Evolutionary conservation across 495 filamentous ascomycete genomes (phyloP).

Genomic region (Xylaria cubensis): DNA sequence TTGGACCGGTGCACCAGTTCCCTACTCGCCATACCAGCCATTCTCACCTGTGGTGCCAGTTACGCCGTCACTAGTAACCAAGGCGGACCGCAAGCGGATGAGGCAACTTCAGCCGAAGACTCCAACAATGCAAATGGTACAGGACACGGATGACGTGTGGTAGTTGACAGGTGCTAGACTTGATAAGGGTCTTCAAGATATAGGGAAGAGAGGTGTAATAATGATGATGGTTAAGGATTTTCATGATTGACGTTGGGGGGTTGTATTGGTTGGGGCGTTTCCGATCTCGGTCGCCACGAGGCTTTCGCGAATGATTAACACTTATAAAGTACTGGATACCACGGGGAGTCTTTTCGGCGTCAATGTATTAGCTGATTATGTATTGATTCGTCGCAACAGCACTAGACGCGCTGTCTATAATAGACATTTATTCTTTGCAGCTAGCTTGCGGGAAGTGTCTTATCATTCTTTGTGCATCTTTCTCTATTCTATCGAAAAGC

Average conservation of each 20-base stretch:
- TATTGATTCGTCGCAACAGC: background rate
- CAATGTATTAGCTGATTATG: conserved; percentile 6
- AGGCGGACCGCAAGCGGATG: conserved; percentile 73
- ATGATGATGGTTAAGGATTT: conserved; percentile 12
- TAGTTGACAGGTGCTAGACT: conserved; percentile 39
- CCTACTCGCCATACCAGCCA: conserved; percentile 92
- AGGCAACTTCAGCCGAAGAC: conserved; percentile 64
- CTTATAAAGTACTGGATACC: conserved; percentile 16
- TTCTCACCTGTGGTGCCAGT: conserved; percentile 87
- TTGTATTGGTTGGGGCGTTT: background rate
- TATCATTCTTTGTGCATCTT: background rate
- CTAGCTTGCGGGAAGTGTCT: background rate
- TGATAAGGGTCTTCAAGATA: background rate
- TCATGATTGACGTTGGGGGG: conserved; percentile 7
- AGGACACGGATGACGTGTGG: conserved; percentile 61
- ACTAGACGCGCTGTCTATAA: conserved; percentile 20
- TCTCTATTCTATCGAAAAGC: background rate
- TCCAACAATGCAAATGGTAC: conserved; percentile 61
- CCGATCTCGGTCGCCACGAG: background rate
- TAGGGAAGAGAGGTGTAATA: background rate
- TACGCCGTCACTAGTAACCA: conserved; percentile 79
- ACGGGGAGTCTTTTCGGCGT: conserved; percentile 11
- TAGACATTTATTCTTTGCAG: conserved; percentile 4
- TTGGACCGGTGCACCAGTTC: conserved; percentile 74
- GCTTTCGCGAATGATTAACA: conserved; percentile 19